These are phyloP conservation scores for Trichoderma sp. DNA, from an alignment of 2,329 filamentous ascomycete species.

Conservation along the genomic window DNA sequence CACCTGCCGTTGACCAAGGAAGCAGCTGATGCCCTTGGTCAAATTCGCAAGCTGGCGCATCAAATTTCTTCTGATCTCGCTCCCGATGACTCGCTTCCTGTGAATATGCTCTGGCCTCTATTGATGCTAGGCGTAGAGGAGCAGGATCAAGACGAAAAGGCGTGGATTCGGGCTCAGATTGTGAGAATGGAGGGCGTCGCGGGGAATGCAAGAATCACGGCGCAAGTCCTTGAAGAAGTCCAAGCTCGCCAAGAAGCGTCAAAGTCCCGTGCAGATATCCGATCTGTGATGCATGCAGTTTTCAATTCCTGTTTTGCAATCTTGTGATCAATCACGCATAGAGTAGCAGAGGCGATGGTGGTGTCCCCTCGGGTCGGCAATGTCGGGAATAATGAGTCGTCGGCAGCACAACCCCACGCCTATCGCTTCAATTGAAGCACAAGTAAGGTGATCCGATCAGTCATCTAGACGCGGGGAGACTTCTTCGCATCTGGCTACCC, in stretches of 20 bases:
- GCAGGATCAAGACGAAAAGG: constrained; percentile 45
- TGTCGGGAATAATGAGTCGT: neutral
- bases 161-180: constrained; percentile 52
- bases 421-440: neutral
- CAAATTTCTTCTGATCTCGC: constrained; percentile 43
- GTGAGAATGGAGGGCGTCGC: constrained; percentile 46
- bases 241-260: constrained; percentile 41
- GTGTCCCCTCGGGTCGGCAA: constrained; percentile 12
- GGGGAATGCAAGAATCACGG: constrained; percentile 44
- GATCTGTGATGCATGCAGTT: constrained; percentile 46
- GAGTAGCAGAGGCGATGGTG: neutral
- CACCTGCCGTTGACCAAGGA: constrained; percentile 52
- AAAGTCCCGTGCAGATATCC: constrained; percentile 41
- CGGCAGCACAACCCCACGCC: constrained; percentile 1
- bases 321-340: constrained; percentile 31
- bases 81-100: constrained; percentile 47
- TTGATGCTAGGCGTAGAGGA: constrained; percentile 57
- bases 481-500: neutral
- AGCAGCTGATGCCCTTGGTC: constrained; percentile 45
- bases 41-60: constrained; percentile 47
- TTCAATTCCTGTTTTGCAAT: constrained; percentile 55
- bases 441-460: neutral
- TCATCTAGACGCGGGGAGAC: no score
- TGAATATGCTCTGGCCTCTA: constrained; percentile 57
- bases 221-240: constrained; percentile 46